Evolutionary conservation across 2,329 filamentous ascomycete genomes (phyloP).

Genomic region (Albophoma yamanashiensis): DNA sequence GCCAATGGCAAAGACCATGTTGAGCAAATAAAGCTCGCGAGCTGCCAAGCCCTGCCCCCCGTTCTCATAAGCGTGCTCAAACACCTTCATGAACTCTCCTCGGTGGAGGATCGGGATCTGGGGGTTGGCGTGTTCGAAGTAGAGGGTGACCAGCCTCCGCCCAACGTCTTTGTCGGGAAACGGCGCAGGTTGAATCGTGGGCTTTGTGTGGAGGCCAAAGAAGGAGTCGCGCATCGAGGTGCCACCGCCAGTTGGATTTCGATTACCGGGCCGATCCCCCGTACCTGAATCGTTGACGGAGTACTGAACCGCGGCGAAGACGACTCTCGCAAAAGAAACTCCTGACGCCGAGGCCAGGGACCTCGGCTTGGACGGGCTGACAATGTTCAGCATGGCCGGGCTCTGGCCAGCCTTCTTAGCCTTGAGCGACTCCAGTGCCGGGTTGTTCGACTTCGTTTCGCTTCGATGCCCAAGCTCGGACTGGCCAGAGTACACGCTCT

Average conservation of each 20-base stretch:
- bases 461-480: slow-evolving; percentile 17
- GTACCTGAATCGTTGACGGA: slow-evolving; percentile 47
- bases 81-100: slow-evolving; percentile 79
- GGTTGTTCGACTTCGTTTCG: slow-evolving; percentile 15
- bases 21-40: slow-evolving; percentile 83
- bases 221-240: slow-evolving; percentile 92
- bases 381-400: slow-evolving; percentile 58
- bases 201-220: slow-evolving; percentile 89
- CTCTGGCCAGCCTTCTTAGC: slow-evolving; percentile 21
- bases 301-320: slow-evolving; percentile 84
- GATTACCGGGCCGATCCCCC: slow-evolving; percentile 13
- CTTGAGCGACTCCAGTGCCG: slow-evolving; percentile 21
- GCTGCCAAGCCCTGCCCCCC: slow-evolving; percentile 58
- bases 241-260: slow-evolving; percentile 28
- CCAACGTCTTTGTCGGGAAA: slow-evolving; percentile 75
- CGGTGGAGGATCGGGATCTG: slow-evolving; percentile 90
- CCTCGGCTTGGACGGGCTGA: slow-evolving; percentile 66
- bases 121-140: slow-evolving; percentile 93
- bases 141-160: slow-evolving; percentile 63
- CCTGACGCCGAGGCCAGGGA: slow-evolving; percentile 80
- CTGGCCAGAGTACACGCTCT: slow-evolving; percentile 21
- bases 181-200: slow-evolving; percentile 71
- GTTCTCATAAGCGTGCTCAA: slow-evolving; percentile 68
- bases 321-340: slow-evolving; percentile 88
- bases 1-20: slow-evolving; percentile 95